Percentiles rank a stretch among this genome's conserved stretches.
These are phyloP conservation scores for Amborella trichopoda DNA, from an alignment of 164 flowering plant genomes.

Conservation along the genomic window DNA sequence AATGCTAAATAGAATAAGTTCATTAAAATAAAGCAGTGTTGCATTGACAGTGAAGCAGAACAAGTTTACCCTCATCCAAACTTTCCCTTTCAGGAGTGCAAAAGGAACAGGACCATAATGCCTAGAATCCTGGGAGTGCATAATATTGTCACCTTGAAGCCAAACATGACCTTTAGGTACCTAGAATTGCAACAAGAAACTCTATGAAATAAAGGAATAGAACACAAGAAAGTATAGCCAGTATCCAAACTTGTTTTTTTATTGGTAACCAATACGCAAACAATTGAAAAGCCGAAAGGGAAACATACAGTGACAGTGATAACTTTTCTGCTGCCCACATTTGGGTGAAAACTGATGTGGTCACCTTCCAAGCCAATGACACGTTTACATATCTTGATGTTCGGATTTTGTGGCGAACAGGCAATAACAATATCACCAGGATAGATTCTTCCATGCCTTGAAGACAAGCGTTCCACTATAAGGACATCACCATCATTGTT, in stretches of 20 bases:
- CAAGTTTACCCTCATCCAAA: conserved; percentile 1
- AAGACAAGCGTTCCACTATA: conserved; percentile 1
- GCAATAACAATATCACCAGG: conserved; percentile 1
- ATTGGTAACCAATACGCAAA: too few relatives aligned
- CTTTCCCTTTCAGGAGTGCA: conserved; percentile 2
- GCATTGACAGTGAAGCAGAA: too few relatives aligned
- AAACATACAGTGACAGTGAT: background rate
- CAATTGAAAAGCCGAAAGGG: too few relatives aligned
- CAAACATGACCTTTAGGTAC: conserved; percentile 1
- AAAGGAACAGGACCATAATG: conserved; percentile 3
- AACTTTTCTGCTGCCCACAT: background rate
- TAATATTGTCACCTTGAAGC: conserved; percentile 2
- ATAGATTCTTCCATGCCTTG: conserved; percentile 1
- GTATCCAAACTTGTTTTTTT: too few relatives aligned
- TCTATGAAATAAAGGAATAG: too few relatives aligned
- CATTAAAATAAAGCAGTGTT: too few relatives aligned
- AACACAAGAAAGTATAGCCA: too few relatives aligned
- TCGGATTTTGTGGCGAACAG: background rate
- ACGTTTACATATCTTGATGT: background rate
- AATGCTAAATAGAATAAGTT: too few relatives aligned
- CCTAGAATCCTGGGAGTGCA: conserved; percentile 2
- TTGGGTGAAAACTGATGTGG: background rate
- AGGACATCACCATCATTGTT: background rate
- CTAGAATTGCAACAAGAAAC: too few relatives aligned
- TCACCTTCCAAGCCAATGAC: conserved; percentile 4